A percentile compares a stretch with the other conserved stretches of the same genome.
phyloP scores from a whole-genome alignment of 2,329 filamentous ascomycete species.

The Apiospora saccharicola region DNA sequence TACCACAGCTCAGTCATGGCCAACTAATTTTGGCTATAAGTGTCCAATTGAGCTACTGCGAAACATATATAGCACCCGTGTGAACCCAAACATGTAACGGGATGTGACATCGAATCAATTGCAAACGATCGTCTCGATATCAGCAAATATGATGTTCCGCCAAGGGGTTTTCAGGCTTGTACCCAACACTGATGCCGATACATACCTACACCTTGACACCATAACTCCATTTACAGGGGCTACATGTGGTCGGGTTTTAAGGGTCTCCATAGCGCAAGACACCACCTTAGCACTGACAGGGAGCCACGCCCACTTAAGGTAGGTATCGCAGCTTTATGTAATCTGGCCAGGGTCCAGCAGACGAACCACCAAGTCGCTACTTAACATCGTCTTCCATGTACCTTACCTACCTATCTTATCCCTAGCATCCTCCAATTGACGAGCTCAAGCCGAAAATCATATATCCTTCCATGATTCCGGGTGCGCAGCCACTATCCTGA shows the following conservation, averaged over 20 bases:
- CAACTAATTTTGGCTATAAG: neutral
- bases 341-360: constrained; percentile 1
- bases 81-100: neutral
- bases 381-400: neutral
- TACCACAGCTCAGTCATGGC: neutral
- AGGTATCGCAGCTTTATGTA: constrained; percentile 5
- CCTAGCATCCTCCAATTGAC: neutral
- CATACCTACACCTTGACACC: no score
- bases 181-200: neutral
- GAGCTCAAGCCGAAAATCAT: neutral
- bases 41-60: neutral
- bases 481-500: neutral
- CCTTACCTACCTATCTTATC: neutral
- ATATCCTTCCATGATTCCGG: neutral
- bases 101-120: neutral
- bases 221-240: constrained; percentile 11
- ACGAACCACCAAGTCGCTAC: neutral
- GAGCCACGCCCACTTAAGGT: neutral
- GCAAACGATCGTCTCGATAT: neutral
- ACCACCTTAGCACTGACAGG: neutral
- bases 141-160: neutral
- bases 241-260: constrained; percentile 11
- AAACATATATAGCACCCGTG: neutral
- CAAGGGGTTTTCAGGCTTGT: neutral
- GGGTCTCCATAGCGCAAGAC: constrained; percentile 10